Percentiles rank a stretch among this genome's conserved stretches.
Conservation (phyloP, 2,329 filamentous ascomycete species). For the Daldinia sp. region DNA sequence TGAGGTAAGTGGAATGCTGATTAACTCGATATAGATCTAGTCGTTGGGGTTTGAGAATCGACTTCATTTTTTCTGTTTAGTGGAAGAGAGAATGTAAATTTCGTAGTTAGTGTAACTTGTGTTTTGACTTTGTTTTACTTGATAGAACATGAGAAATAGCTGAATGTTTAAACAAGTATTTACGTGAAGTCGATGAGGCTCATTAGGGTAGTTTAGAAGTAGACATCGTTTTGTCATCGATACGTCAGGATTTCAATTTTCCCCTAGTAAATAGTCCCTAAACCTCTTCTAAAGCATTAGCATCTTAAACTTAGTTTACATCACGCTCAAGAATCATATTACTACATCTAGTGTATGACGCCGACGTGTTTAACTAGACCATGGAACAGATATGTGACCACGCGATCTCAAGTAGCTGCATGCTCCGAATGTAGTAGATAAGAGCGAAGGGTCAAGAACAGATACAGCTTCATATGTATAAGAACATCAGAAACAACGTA, state of each 20-base stretch:
- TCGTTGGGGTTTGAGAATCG: conserved; percentile 6
- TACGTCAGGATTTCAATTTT: conserved; percentile 21
- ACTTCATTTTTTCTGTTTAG: conserved; percentile 6
- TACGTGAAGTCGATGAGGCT: conserved; percentile 8
- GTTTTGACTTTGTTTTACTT: background rate
- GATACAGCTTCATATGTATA: background rate
- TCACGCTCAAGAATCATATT: background rate
- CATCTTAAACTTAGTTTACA: background rate
- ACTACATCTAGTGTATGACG: background rate
- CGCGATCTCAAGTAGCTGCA: background rate
- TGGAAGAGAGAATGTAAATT: background rate
- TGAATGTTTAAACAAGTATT: background rate
- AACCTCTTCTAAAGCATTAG: background rate
- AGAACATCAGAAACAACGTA: background rate
- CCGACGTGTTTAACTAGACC: background rate
- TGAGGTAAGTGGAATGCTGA: conserved; percentile 1
- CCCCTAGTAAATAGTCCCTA: background rate
- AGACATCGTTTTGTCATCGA: background rate
- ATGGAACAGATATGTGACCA: background rate
- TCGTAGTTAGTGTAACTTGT: background rate
- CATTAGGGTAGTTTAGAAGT: background rate
- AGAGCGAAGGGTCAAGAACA: background rate
- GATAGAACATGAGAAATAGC: background rate
- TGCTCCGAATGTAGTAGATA: background rate
- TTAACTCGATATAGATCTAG: background rate